A percentile compares a stretch with the other conserved stretches of the same genome.
Conservation (phyloP, 2,329 filamentous ascomycete species). For the Pyricularia grisea region DNA sequence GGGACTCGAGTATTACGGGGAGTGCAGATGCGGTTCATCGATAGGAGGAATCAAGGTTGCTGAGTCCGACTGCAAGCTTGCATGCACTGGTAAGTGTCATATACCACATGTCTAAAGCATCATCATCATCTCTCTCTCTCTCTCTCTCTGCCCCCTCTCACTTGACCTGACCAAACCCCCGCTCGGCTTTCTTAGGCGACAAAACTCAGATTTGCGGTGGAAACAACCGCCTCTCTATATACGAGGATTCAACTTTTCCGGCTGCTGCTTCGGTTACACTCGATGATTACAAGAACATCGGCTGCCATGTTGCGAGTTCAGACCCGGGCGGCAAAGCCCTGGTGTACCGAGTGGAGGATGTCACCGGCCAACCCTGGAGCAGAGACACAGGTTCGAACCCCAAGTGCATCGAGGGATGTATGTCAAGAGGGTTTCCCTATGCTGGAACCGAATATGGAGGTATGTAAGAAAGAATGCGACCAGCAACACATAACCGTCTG, state of each 20-base stretch:
- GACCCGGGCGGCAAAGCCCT: constrained; percentile 30
- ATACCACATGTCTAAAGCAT: not conserved
- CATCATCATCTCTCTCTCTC: not conserved
- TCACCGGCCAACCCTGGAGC: constrained; percentile 16
- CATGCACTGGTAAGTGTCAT: constrained; percentile 35
- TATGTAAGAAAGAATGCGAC: constrained; percentile 10
- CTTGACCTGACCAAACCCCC: not conserved
- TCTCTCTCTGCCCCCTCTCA: not conserved
- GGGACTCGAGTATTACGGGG: constrained; percentile 40
- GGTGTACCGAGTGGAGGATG: constrained; percentile 28
- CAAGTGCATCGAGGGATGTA: constrained; percentile 32
- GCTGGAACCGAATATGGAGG: constrained; percentile 36
- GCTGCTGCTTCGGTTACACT: constrained; percentile 34
- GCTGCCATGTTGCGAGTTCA: constrained; percentile 47
- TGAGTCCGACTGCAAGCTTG: constrained; percentile 46
- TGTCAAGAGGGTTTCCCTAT: constrained; percentile 32
- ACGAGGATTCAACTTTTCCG: constrained; percentile 37
- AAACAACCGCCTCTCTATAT: constrained; percentile 35
- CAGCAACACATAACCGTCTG: no score
- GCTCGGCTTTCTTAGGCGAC: not conserved
- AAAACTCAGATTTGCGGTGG: constrained; percentile 36
- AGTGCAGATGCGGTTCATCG: constrained; percentile 43
- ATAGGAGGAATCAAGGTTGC: constrained; percentile 41
- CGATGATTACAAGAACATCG: constrained; percentile 46
- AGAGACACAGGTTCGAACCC: constrained; percentile 28